These are phyloP conservation scores for Cercospora sp. DNA, from an alignment of 2,329 filamentous ascomycete species.

Conservation along the genomic window DNA sequence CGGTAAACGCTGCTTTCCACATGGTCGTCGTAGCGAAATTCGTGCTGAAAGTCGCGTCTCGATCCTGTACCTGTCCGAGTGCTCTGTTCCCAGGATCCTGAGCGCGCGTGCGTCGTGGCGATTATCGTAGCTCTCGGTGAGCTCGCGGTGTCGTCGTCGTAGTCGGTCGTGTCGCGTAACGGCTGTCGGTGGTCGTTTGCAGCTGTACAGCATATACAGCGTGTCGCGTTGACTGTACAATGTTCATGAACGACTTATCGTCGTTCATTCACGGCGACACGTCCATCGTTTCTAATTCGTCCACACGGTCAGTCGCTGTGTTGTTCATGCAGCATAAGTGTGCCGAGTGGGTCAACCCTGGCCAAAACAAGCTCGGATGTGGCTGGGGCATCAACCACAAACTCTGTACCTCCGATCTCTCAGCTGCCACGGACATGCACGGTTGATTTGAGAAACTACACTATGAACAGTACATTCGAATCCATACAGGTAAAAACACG, in stretches of 20 bases:
- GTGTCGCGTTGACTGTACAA: constrained; percentile 3
- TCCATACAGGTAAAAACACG: neutral
- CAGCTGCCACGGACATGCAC: constrained; percentile 3
- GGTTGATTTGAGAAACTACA: neutral
- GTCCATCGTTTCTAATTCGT: constrained; percentile 11
- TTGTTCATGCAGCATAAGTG: constrained; percentile 13
- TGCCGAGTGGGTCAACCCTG: constrained; percentile 3
- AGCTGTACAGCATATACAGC: constrained; percentile 7
- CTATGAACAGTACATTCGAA: neutral
- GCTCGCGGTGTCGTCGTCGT: neutral
- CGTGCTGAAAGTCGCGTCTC: neutral
- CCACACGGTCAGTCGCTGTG: constrained; percentile 6
- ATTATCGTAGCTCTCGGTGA: constrained; percentile 15
- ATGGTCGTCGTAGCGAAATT: constrained; percentile 18
- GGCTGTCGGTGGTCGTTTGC: neutral
- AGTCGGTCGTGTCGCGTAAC: constrained; percentile 4
- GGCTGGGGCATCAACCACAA: constrained; percentile 2
- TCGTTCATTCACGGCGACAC: constrained; percentile 10
- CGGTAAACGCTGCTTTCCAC: constrained; percentile 41
- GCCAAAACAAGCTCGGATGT: constrained; percentile 5
- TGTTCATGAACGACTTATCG: constrained; percentile 4
- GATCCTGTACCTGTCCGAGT: neutral
- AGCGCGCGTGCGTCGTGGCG: constrained; percentile 10
- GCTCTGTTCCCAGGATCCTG: neutral
- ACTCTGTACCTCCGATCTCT: neutral